phyloP scores from a whole-genome alignment of 768 basidiomycete genomes.

The Boletellus ananas region DNA sequence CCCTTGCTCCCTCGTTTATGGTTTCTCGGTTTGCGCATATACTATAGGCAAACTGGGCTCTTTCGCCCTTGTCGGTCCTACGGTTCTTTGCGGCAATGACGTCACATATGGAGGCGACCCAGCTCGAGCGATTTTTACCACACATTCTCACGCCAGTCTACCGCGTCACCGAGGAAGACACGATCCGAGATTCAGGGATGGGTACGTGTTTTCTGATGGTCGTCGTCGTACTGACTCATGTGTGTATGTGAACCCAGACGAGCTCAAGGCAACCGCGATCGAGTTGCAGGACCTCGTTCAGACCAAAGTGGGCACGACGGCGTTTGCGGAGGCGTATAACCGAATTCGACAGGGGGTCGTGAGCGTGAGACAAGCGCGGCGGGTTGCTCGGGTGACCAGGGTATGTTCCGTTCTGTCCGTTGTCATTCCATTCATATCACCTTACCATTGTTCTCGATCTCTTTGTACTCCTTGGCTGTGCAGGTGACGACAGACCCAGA shows the following conservation, averaged over 20 bases:
- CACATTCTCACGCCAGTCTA: constrained; percentile 87
- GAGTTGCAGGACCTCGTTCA: constrained; percentile 90
- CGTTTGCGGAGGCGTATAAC: constrained; percentile 77
- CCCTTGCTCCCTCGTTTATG: not conserved
- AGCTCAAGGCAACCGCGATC: constrained; percentile 71
- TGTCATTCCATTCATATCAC: not conserved
- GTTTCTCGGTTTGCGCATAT: not conserved
- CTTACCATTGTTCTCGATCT: no score
- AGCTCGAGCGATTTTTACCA: constrained; percentile 66
- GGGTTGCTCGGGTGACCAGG: constrained; percentile 51
- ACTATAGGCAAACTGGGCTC: constrained; percentile 72
- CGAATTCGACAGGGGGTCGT: constrained; percentile 70
- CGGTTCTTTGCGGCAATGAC: constrained; percentile 95
- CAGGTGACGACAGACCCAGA: constrained; percentile 70
- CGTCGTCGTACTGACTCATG: no score
- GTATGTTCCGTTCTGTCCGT: constrained; percentile 27
- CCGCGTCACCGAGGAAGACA: constrained; percentile 84
- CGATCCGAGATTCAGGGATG: constrained; percentile 72
- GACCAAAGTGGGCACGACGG: constrained; percentile 80
- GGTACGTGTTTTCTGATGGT: constrained; percentile 43
- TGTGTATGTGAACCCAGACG: constrained; percentile 48
- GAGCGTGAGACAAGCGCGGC: constrained; percentile 67
- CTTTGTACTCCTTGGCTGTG: not conserved
- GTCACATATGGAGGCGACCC: constrained; percentile 56
- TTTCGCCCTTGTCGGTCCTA: constrained; percentile 74